Percentiles rank a stretch among this genome's conserved stretches.
phyloP scores from a whole-genome alignment of 2,329 filamentous ascomycete genomes.

The Mycosphaerelloides madeirae region DNA sequence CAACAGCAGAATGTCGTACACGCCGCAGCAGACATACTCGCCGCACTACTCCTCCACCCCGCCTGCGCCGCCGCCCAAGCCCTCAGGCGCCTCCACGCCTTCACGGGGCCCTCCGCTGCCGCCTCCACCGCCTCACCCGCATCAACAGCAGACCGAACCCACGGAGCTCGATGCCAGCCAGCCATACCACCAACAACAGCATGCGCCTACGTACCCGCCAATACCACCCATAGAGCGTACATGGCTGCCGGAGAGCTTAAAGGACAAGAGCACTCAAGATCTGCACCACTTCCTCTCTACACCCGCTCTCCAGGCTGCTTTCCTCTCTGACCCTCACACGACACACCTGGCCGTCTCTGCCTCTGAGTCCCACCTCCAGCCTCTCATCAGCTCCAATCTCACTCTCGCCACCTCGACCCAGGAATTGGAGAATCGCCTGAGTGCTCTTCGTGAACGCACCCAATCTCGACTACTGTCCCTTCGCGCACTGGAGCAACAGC shows the following conservation, averaged over 20 bases:
- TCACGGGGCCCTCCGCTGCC: conserved; percentile 43
- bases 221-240: conserved; percentile 46
- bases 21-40: conserved; percentile 15
- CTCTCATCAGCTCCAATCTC: conserved; percentile 66
- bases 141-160: conserved; percentile 17
- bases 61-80: conserved; percentile 46
- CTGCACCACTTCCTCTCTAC: conserved; percentile 64
- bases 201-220: conserved; percentile 8
- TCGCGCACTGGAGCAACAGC: conserved; percentile 85
- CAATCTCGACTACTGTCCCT: conserved; percentile 79
- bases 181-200: conserved; percentile 13
- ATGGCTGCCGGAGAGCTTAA: conserved; percentile 72
- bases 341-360: conserved; percentile 67
- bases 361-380: conserved; percentile 60
- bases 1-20: conserved; percentile 17
- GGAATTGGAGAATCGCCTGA: conserved; percentile 56
- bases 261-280: conserved; percentile 68
- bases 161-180: conserved; percentile 26
- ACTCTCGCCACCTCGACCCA: conserved; percentile 61
- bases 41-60: conserved; percentile 40
- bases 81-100: conserved; percentile 39
- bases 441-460: conserved; percentile 61
- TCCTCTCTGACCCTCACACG: conserved; percentile 62
- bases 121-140: conserved; percentile 38
- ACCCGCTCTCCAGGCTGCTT: conserved; percentile 64